Evolutionary conservation across 2,329 filamentous ascomycete species (phyloP), one percentile per base, ranked within the genome.

Genomic region (Diaporthe eres): DNA sequence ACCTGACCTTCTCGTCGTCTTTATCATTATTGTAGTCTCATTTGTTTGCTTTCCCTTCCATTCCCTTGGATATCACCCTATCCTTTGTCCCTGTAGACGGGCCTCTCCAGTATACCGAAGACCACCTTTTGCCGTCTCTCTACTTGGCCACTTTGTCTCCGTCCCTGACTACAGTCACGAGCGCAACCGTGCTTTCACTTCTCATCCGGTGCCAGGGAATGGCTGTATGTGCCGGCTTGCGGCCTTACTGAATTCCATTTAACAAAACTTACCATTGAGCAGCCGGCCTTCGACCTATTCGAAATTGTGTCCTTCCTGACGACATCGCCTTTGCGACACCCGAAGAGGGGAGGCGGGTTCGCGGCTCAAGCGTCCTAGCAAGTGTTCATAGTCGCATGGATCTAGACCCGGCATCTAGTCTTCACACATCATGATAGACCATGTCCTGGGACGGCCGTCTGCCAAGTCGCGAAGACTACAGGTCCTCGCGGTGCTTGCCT

Each of bases 401-500:
- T 71, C 22, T 67, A 42, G 51, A 37, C 34, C 37, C 4, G 42
- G 71, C 49, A n/a, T 49, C 19, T 74, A 15, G 75, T 39, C 67
- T 53, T 42, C 58, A 71, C 42, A 51, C 76, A 81, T 71, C 76
- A 92, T 92, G 90, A 85, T 92, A 92, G 96, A 98, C 85, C 96
- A 98, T 88, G 94, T 98, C 75, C 88, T 98, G 67, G 96, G 96
- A 78, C 92, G 95, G 78, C 96, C 96, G 47, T 98, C 96, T 77
- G 92, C 94, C 81, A 94, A 96, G 86, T 98, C 97, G 81, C 92
- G 96, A 78, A 95, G 97, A 81, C 93, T 97, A 70, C 96, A 98
- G 84, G 95, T 99, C 80, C 90, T 98, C 79, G 93, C 94, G 31
- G 97, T 98, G 19, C 90, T 98, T 74, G 92, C 94, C 0, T 97